phyloP scores from a whole-genome alignment of 495 filamentous ascomycete genomes.

The Alectoria sarmentosa region DNA sequence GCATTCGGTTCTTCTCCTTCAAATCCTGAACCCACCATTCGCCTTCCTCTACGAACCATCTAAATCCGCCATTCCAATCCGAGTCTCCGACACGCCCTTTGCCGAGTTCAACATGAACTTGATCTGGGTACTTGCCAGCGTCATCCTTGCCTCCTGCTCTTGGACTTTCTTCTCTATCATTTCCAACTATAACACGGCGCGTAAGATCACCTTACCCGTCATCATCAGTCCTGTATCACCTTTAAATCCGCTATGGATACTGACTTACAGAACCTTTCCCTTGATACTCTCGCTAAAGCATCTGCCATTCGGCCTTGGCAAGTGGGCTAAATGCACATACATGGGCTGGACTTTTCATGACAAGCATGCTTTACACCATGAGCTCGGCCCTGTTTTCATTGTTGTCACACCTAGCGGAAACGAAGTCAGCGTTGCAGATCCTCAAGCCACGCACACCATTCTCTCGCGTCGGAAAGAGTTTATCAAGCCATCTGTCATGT shows the following conservation, averaged over 20 bases:
- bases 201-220: slow-evolving; percentile 58
- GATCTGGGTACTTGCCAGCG: slow-evolving; percentile 7
- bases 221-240: slow-evolving; percentile 43
- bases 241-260: slow-evolving; percentile 26
- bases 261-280: slow-evolving; percentile 19
- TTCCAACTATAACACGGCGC: slow-evolving; percentile 42
- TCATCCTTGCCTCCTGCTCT: slow-evolving; percentile 6
- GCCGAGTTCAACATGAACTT: slow-evolving; percentile 6
- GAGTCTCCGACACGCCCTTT: neutral
- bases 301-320: slow-evolving; percentile 29
- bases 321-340: slow-evolving; percentile 29
- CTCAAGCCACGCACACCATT: slow-evolving; percentile 33
- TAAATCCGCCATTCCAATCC: neutral
- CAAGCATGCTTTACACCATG: slow-evolving; percentile 33
- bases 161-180: slow-evolving; percentile 32
- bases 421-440: slow-evolving; percentile 37
- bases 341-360: slow-evolving; percentile 34
- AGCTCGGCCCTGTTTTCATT: slow-evolving; percentile 38
- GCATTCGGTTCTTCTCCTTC: no score
- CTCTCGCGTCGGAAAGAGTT: slow-evolving; percentile 38
- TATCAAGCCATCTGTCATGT: slow-evolving; percentile 34
- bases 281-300: slow-evolving; percentile 17
- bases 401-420: slow-evolving; percentile 38
- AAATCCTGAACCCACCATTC: no score
- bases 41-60: neutral